Evolutionary conservation across 768 basidiomycete genomes (phyloP).

Genomic region (Saitozyma podzolica): DNA sequence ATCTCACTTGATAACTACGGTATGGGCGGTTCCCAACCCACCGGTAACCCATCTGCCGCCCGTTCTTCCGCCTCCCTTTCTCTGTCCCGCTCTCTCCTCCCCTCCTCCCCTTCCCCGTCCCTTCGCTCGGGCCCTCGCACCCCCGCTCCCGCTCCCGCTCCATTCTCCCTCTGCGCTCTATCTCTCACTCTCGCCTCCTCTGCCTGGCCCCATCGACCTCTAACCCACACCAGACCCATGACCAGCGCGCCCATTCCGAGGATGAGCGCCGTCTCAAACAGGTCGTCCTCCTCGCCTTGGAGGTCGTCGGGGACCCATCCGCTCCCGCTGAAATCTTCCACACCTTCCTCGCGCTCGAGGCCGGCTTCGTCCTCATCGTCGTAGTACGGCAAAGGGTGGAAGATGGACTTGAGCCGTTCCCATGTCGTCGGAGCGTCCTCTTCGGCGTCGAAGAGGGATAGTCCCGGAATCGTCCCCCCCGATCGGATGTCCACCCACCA

Average conservation of each 20-base stretch:
- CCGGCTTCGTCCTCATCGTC: slow-evolving; percentile 8
- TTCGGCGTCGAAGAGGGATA: slow-evolving; percentile 32
- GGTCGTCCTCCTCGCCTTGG: slow-evolving; percentile 59
- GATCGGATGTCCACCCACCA: slow-evolving; percentile 39
- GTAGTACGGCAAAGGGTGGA: slow-evolving; percentile 9
- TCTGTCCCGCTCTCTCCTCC: slow-evolving; percentile 2
- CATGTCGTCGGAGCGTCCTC: slow-evolving; percentile 14
- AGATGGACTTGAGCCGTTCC: slow-evolving; percentile 32
- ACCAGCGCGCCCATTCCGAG: slow-evolving; percentile 71
- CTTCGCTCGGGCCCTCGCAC: not conserved
- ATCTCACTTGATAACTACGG: slow-evolving; percentile 1
- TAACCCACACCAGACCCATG: slow-evolving; percentile 72
- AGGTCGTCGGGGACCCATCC: slow-evolving; percentile 54
- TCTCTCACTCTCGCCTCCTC: slow-evolving; percentile 57
- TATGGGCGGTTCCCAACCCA: slow-evolving; percentile 16
- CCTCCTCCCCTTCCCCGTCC: slow-evolving; percentile 5
- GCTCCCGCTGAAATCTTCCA: slow-evolving; percentile 30
- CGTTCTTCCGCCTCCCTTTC: slow-evolving; percentile 6
- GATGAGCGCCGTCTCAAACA: slow-evolving; percentile 79
- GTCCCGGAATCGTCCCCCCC: slow-evolving; percentile 31
- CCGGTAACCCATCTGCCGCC: slow-evolving; percentile 2
- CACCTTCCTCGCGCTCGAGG: slow-evolving; percentile 55
- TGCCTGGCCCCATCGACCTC: slow-evolving; percentile 73
- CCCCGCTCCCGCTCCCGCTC: not conserved
- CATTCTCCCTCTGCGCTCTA: not conserved